phyloP scores from a whole-genome alignment of 169 alveolate species.

The Miamiensis avidus region DNA sequence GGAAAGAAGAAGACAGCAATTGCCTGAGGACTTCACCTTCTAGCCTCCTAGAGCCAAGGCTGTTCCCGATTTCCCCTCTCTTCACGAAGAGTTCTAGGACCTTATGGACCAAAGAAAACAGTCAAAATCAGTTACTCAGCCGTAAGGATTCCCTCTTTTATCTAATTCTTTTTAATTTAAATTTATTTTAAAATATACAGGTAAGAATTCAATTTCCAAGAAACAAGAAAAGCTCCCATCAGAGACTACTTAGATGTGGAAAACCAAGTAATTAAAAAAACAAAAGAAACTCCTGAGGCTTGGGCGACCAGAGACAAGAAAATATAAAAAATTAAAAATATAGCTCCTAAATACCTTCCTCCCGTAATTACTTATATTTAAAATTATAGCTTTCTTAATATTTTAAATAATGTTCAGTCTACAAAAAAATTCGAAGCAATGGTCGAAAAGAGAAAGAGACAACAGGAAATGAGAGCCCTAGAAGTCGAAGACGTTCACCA shows the following conservation, averaged over 20 bases:
- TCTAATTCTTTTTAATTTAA: too few species aligned
- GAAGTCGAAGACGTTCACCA: neutral
- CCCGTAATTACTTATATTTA: neutral
- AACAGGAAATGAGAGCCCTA: neutral
- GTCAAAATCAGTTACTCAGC: conserved; percentile 18
- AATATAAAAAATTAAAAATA: neutral
- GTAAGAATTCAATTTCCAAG: conserved; percentile 20
- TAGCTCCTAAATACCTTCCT: conserved; percentile 3
- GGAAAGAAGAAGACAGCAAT: neutral
- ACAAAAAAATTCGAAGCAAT: conserved; percentile 21
- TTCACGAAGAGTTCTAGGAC: conserved; percentile 29
- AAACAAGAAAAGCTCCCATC: conserved; percentile 21
- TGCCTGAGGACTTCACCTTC: conserved; percentile 2
- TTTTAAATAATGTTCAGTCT: neutral
- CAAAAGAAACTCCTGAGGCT: conserved; percentile 5
- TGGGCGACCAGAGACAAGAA: conserved; percentile 12
- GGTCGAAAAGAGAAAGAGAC: conserved; percentile 6
- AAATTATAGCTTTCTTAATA: neutral
- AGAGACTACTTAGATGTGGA: conserved; percentile 24
- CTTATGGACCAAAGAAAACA: conserved; percentile 8
- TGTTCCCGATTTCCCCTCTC: conserved; percentile 32
- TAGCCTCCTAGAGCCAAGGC: conserved; percentile 31
- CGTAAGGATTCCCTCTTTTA: too few species aligned
- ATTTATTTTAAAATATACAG: too few species aligned
- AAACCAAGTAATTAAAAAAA: conserved; percentile 9